These are phyloP conservation scores for Fusarium papillatum DNA, from an alignment of 2,329 filamentous ascomycete genomes.

Conservation along the genomic window DNA sequence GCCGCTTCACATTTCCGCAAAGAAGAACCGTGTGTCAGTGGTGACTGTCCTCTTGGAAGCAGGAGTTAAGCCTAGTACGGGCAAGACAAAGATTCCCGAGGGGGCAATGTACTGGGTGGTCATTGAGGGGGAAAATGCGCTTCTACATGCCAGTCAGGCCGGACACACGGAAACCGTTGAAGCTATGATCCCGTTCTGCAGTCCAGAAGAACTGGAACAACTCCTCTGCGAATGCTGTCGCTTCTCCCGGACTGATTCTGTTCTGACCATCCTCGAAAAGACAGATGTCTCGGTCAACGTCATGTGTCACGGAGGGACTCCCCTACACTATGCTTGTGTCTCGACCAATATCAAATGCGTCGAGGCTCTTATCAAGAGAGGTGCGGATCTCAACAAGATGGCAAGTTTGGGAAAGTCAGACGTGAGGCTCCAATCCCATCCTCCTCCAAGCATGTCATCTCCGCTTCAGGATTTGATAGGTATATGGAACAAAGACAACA, in stretches of 20 bases:
- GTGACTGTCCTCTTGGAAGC: slow-evolving; percentile 19
- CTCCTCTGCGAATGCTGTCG: slow-evolving; percentile 35
- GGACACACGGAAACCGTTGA: slow-evolving; percentile 27
- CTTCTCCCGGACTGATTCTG: slow-evolving; percentile 20
- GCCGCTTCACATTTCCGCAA: slow-evolving; percentile 36
- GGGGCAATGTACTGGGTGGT: background rate
- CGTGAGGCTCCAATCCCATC: background rate
- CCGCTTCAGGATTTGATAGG: slow-evolving; percentile 22
- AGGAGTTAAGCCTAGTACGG: slow-evolving; percentile 28
- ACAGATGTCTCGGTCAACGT: slow-evolving; percentile 32
- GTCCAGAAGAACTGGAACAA: slow-evolving; percentile 22
- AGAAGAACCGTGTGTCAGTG: slow-evolving; percentile 10
- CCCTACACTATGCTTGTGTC: slow-evolving; percentile 28
- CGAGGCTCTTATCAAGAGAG: slow-evolving; percentile 24
- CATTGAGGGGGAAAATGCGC: slow-evolving; percentile 26
- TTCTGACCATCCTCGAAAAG: slow-evolving; percentile 18
- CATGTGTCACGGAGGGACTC: slow-evolving; percentile 15
- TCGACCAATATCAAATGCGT: slow-evolving; percentile 17
- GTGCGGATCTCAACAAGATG: slow-evolving; percentile 25
- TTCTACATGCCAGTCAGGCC: slow-evolving; percentile 29
- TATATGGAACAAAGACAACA: slow-evolving; percentile 17
- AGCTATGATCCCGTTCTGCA: slow-evolving; percentile 36
- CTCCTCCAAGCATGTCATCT: background rate
- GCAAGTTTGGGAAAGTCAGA: background rate
- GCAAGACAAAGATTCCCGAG: slow-evolving; percentile 21